Evolutionary conservation across 768 basidiomycete genomes (phyloP).

Genomic region (Mycena venus): DNA sequence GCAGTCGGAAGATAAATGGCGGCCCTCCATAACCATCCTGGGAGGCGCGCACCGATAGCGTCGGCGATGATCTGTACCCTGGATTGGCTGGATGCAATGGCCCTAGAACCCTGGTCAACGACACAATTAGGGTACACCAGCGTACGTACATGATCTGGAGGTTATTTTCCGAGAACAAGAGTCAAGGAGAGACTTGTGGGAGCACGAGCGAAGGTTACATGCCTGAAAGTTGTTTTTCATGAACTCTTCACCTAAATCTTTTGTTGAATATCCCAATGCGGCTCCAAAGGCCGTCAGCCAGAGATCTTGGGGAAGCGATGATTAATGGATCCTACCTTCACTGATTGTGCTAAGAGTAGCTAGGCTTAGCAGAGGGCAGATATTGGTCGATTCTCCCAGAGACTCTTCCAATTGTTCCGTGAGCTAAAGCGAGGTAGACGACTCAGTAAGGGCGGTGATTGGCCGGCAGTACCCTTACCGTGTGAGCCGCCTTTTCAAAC

Average conservation of each 20-base stretch:
- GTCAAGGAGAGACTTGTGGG: too few species aligned
- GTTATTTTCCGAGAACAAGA: background rate
- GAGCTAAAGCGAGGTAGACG: too few species aligned
- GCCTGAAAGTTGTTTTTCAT: too few species aligned
- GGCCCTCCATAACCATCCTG: background rate
- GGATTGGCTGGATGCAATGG: background rate
- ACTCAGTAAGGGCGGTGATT: background rate
- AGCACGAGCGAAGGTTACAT: too few species aligned
- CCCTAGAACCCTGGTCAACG: background rate
- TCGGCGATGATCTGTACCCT: background rate
- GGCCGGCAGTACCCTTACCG: background rate
- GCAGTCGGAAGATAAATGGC: background rate
- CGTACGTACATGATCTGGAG: too few species aligned
- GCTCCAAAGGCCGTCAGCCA: background rate
- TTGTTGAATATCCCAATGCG: slow-evolving; percentile 1
- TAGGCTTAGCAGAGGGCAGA: too few species aligned
- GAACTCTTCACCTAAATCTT: too few species aligned
- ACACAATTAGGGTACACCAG: too few species aligned
- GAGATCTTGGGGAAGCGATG: too few species aligned
- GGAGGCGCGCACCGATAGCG: background rate
- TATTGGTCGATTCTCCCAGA: too few species aligned
- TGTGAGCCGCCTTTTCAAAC: background rate
- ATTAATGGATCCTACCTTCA: background rate
- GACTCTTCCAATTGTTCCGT: too few species aligned
- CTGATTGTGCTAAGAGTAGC: too few species aligned